Evolutionary conservation across 345 rosid species (phyloP).

Genomic region (Aquilaria sinensis): DNA sequence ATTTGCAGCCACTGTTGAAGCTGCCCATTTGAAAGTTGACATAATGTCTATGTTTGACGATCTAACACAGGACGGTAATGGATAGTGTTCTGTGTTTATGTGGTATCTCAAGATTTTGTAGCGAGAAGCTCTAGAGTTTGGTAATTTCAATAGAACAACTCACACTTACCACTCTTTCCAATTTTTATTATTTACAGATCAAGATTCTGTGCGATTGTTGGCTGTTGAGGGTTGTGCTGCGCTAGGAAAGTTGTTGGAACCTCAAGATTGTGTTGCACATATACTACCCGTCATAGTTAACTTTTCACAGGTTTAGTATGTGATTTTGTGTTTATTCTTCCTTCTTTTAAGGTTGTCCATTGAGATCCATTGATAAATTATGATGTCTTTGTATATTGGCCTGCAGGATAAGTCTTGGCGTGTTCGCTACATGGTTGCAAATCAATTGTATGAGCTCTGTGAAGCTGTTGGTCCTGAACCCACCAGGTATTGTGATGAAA

Average conservation of each 20-base stretch:
- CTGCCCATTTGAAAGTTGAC: conserved; percentile 58
- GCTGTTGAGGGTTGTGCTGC: conserved; percentile 98
- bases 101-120: background rate
- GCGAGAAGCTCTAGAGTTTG: background rate
- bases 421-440: conserved; percentile 83
- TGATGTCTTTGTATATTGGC: conserved; percentile 1
- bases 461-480: conserved; percentile 89
- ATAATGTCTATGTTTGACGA: conserved; percentile 76
- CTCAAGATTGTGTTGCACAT: conserved; percentile 86
- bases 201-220: conserved; percentile 92
- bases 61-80: conserved; percentile 70
- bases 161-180: background rate
- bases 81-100: background rate
- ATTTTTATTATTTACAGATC: conserved; percentile 42
- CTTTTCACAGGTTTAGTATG: conserved; percentile 76
- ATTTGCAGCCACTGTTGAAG: conserved; percentile 72
- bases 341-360: background rate
- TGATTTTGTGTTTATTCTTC: background rate
- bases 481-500: conserved; percentile 36
- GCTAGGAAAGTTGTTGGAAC: conserved; percentile 90
- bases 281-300: conserved; percentile 88
- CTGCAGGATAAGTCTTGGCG: conserved; percentile 87
- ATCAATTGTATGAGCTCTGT: conserved; percentile 76
- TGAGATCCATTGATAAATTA: background rate
- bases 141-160: background rate